phyloP scores from a whole-genome alignment of 768 basidiomycete genomes.

The Russula foetens region DNA sequence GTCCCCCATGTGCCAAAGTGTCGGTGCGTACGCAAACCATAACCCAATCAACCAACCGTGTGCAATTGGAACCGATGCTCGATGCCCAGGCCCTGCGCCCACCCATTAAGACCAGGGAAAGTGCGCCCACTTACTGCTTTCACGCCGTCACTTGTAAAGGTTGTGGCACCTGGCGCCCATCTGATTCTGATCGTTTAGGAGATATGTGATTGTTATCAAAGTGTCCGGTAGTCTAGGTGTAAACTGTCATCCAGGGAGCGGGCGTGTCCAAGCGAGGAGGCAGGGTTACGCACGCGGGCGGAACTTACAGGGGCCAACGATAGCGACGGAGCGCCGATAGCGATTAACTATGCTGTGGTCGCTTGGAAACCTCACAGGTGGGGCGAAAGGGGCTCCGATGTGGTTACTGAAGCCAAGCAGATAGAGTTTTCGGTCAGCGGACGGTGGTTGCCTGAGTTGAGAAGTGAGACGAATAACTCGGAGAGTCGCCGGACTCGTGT shows the following conservation, averaged over 20 bases:
- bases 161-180: conserved; percentile 12
- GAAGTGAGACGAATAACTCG: neutral
- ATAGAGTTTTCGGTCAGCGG: neutral
- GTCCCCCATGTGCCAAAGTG: neutral
- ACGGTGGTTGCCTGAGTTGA: neutral
- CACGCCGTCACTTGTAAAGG: conserved; percentile 4
- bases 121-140: neutral
- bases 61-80: neutral
- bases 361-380: neutral
- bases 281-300: neutral
- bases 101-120: neutral
- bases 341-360: neutral
- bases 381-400: neutral
- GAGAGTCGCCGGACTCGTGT: conserved; percentile 6
- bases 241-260: neutral
- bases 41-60: neutral
- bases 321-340: conserved; percentile 1
- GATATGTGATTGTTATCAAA: conserved; percentile 7
- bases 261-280: neutral
- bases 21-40: neutral
- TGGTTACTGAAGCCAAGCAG: neutral
- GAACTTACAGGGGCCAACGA: conserved; percentile 7
- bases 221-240: neutral
- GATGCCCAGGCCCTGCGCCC: conserved; percentile 5
- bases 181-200: conserved; percentile 4